Evolutionary conservation across 257 asterid species (phyloP).

Genomic region (Solanum lycopersicoides): DNA sequence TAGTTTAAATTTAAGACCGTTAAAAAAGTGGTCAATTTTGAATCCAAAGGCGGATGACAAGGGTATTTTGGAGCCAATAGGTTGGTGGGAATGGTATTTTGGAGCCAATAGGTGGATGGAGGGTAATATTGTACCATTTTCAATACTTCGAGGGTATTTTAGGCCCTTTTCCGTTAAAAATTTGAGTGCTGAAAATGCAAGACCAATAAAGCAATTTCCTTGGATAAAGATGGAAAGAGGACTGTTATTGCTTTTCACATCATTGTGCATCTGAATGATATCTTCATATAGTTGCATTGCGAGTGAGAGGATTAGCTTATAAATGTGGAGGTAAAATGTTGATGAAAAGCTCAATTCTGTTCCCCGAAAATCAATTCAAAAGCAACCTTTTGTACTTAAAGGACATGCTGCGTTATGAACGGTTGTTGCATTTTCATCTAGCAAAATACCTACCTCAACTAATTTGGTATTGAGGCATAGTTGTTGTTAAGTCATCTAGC

Average conservation of each 20-base stretch:
- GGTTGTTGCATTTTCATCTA: background rate
- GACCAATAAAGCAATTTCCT: background rate
- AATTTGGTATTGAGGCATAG: background rate
- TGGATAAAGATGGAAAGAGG: background rate
- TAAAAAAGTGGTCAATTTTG: too few species aligned
- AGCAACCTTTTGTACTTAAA: background rate
- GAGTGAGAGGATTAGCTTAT: background rate
- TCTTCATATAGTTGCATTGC: background rate
- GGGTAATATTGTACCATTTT: too few species aligned
- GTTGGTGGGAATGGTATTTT: too few species aligned
- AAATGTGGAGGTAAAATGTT: background rate
- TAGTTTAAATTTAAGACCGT: too few species aligned
- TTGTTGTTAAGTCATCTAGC: background rate
- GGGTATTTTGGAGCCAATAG: too few species aligned
- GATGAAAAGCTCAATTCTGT: background rate
- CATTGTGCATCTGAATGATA: background rate
- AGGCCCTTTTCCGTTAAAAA: too few species aligned
- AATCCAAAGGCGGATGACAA: too few species aligned
- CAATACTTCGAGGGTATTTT: too few species aligned
- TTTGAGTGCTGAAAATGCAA: background rate
- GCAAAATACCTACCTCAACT: background rate
- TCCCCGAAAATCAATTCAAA: background rate
- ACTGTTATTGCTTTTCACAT: background rate
- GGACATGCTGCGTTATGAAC: background rate
- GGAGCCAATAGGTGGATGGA: too few species aligned